Evolutionary conservation across 2,329 filamentous ascomycete species (phyloP).

Genomic region (Fusarium sp.): DNA sequence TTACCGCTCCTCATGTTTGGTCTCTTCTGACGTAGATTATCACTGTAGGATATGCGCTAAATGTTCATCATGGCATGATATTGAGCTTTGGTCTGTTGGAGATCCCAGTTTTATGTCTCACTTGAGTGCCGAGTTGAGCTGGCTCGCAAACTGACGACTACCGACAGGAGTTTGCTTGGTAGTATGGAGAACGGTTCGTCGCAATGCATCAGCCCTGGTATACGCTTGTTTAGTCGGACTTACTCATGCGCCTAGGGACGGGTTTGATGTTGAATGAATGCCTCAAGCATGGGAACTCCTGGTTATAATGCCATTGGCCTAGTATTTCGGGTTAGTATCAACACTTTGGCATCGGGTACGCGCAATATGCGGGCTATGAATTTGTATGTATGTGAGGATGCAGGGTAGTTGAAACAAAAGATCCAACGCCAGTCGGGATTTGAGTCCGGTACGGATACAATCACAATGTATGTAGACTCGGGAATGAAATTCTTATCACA

Average conservation of each 20-base stretch:
- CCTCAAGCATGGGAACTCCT: constrained; percentile 14
- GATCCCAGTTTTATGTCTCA: constrained; percentile 22
- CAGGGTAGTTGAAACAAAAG: constrained; percentile 28
- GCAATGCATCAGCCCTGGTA: constrained; percentile 14
- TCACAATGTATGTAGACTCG: constrained; percentile 6
- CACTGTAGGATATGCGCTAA: constrained; percentile 7
- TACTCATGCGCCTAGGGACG: constrained; percentile 17
- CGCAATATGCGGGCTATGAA: constrained; percentile 10
- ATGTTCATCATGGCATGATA: constrained; percentile 31
- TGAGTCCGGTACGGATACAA: not conserved
- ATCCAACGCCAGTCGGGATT: not conserved
- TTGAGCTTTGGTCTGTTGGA: constrained; percentile 19
- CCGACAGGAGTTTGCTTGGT: constrained; percentile 22
- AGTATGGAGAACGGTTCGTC: constrained; percentile 10
- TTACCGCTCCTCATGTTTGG: constrained; percentile 16
- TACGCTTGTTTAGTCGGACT: constrained; percentile 11
- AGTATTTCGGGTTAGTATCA: not conserved
- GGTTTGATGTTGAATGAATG: constrained; percentile 3
- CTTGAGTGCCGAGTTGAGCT: constrained; percentile 19
- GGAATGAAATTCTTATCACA: constrained; percentile 6
- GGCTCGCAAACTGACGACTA: constrained; percentile 14
- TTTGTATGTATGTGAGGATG: not conserved
- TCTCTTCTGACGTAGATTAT: constrained; percentile 9
- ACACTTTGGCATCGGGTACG: constrained; percentile 4
- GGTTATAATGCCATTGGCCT: not conserved